These are phyloP conservation scores for Naematelia aurantialba DNA, from an alignment of 768 basidiomycete genomes.

Conservation along the genomic window DNA sequence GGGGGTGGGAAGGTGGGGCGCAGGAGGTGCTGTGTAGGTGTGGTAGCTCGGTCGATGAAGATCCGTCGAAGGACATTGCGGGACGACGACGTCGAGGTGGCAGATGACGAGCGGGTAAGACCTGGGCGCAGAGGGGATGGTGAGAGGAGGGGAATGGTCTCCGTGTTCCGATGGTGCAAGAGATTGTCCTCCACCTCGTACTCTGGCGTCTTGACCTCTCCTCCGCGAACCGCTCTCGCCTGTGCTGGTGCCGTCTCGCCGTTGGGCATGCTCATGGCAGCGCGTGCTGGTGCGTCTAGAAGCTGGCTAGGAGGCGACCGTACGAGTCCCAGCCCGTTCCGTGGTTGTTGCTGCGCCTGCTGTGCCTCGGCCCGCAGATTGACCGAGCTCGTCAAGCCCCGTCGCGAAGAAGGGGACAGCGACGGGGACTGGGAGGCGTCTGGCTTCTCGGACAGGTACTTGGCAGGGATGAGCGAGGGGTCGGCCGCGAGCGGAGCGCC, in stretches of 20 bases:
- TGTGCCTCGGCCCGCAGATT: slow-evolving; percentile 12
- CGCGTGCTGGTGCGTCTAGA: slow-evolving; percentile 47
- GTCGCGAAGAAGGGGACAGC: slow-evolving; percentile 3
- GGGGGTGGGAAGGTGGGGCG: slow-evolving; percentile 50
- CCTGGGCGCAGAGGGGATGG: slow-evolving; percentile 9
- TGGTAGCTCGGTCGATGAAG: slow-evolving; percentile 44
- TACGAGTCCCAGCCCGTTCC: slow-evolving; percentile 15
- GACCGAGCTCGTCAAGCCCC: neutral
- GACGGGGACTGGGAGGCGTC: slow-evolving; percentile 15
- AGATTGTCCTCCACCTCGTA: slow-evolving; percentile 30
- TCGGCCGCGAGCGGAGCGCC: slow-evolving; percentile 38
- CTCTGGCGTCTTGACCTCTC: slow-evolving; percentile 38
- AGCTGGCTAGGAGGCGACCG: slow-evolving; percentile 35
- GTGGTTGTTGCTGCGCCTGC: slow-evolving; percentile 21
- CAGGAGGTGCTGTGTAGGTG: slow-evolving; percentile 45
- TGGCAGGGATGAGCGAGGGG: slow-evolving; percentile 30
- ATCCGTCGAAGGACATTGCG: slow-evolving; percentile 40
- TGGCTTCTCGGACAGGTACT: slow-evolving; percentile 26
- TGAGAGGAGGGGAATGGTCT: slow-evolving; percentile 9
- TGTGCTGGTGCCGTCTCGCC: slow-evolving; percentile 39
- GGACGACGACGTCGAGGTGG: slow-evolving; percentile 27
- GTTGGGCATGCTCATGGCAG: slow-evolving; percentile 48
- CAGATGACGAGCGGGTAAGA: slow-evolving; percentile 34
- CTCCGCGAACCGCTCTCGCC: slow-evolving; percentile 43
- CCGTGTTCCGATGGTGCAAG: slow-evolving; percentile 1